Base-by-base conservation (phyloP, 495 filamentous ascomycete genomes). In the Chaetomium fimeti region DNA sequence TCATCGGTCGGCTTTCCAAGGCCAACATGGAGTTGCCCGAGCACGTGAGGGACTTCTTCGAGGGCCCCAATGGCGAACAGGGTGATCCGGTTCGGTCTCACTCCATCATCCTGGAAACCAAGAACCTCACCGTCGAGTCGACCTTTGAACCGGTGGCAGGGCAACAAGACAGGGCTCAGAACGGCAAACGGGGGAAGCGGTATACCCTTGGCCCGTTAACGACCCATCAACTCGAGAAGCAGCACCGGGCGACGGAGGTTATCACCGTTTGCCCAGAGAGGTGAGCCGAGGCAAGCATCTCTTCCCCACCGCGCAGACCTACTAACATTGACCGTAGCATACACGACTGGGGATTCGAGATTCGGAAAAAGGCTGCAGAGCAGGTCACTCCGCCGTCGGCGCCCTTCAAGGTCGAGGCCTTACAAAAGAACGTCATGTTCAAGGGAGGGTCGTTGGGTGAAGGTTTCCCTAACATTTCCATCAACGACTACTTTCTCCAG, bases 201-300 rank as follows among this genome's bases (percentile, higher is more conserved):
- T 67, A 60, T 27, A 43, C 18, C 9, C 43, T 71, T 25, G 58
- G 63, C 22, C 52, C 70, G 8, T 38, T 72, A 32, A 28, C 47
- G 15, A 55, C 32, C 7, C 56, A 28, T 3, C 63, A 62, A 5
- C 58, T 55, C 5, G 66, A 68, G 45, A 69, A 64, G 63, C 54
- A 45, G 9, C 18, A 60, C 20, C 61, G 62, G 20, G 40, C 52
- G 1, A 63, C 80, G 4, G 70, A 78, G 18, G 57, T 78, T 45
- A 57, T 70, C 13, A 76, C 61, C 42, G 61, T 77, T 28, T 76
- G 79, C 49, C 69, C 78, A 18, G 79, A 79, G 59, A 77, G 71
- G 78, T 80, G 71, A 69, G 74, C 32, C 18, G 4, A 7, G 11
- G 3, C 28, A n/a, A 43, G 55, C 18, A 5, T 13, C 11, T 0